Conservation (phyloP, 192 early-diverging fungal species). For the Umbelopsis ramanniana region DNA sequence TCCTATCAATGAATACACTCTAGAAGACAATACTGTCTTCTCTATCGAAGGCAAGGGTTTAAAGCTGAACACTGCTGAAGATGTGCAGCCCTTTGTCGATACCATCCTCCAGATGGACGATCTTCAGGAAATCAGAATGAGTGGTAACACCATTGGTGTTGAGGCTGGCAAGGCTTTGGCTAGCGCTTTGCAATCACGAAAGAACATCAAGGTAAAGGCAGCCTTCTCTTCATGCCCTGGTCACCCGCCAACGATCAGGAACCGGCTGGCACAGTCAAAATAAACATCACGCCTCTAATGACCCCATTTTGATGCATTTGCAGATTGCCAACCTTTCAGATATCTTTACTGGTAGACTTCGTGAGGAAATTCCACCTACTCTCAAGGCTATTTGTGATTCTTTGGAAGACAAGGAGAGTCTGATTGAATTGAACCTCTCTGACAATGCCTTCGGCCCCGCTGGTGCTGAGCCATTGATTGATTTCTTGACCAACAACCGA, state of each 20-base stretch:
- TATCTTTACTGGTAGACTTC: conserved; percentile 92
- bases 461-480: conserved; percentile 86
- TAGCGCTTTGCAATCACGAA: conserved; percentile 66
- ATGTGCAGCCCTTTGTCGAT: conserved; percentile 77
- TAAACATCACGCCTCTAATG: too few species aligned
- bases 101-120: conserved; percentile 67
- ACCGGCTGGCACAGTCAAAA: background rate
- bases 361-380: conserved; percentile 85
- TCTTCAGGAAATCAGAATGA: conserved; percentile 73
- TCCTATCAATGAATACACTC: conserved; percentile 39
- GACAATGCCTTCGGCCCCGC: conserved; percentile 99
- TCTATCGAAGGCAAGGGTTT: conserved; percentile 88
- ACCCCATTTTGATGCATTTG: background rate
- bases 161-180: conserved; percentile 86
- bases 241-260: background rate
- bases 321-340: conserved; percentile 87
- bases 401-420: conserved; percentile 75
- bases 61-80: conserved; percentile 84
- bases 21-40: conserved; percentile 60
- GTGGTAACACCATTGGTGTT: conserved; percentile 93
- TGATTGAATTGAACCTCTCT: conserved; percentile 83
- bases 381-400: conserved; percentile 84
- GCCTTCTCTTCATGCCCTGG: background rate
- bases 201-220: conserved; percentile 69
- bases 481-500: conserved; percentile 82